A percentile compares a stretch with the other conserved stretches of the same genome.
phyloP scores from a whole-genome alignment of 164 flowering plant species.

The Annona cherimola region DNA sequence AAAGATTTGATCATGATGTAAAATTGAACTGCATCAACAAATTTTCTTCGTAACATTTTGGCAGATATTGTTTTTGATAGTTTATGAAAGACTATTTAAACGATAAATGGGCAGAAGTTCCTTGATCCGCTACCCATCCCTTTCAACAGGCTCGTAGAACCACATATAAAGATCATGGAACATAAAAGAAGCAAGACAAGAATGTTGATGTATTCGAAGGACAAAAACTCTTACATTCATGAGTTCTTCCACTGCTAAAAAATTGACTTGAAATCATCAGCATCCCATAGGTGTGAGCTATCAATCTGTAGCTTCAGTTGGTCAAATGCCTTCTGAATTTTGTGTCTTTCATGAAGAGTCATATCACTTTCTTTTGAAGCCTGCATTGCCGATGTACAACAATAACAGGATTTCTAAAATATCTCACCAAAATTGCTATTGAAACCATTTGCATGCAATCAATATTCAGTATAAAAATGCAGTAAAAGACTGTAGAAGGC shows the following conservation, averaged over 20 bases:
- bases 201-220: neutral
- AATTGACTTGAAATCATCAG: conserved; percentile 8
- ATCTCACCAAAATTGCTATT: no score
- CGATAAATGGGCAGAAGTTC: neutral
- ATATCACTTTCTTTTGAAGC: conserved; percentile 28
- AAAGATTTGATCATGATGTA: no score
- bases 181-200: neutral
- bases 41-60: no score
- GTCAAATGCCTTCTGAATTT: conserved; percentile 30
- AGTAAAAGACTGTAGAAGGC: no score
- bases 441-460: no score
- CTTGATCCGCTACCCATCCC: neutral
- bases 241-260: conserved; percentile 5
- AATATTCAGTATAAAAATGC: no score
- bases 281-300: conserved; percentile 14
- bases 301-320: conserved; percentile 25
- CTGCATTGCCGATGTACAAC: conserved; percentile 23
- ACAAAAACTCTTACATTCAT: neutral
- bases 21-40: no score
- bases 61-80: no score
- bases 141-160: neutral
- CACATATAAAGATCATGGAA: neutral
- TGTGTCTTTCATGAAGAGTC: conserved; percentile 45
- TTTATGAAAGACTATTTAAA: no score
- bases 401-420: no score